Conservation (phyloP, 345 rosid genomes). For the Moricandia moricandioides region DNA sequence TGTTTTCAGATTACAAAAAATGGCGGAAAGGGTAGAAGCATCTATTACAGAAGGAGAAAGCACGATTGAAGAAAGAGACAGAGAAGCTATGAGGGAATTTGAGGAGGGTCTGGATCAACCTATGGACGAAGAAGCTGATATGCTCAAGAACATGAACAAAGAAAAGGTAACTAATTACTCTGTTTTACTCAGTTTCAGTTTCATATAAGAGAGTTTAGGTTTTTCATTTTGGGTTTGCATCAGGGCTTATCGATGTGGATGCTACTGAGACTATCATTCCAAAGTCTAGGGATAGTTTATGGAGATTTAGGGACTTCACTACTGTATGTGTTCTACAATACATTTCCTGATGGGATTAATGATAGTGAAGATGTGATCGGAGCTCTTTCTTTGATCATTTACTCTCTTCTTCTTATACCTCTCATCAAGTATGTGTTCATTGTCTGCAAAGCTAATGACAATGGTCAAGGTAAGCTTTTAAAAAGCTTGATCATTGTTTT, state of each 20-base stretch:
- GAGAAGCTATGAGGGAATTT: slow-evolving; percentile 82
- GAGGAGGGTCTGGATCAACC: slow-evolving; percentile 93
- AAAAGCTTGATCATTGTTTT: not conserved
- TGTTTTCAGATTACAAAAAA: slow-evolving; percentile 27
- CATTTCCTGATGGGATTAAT: slow-evolving; percentile 53
- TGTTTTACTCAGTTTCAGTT: not conserved
- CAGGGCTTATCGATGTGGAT: slow-evolving; percentile 49
- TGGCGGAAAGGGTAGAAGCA: slow-evolving; percentile 49
- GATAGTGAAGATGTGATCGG: slow-evolving; percentile 63
- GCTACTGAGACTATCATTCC: slow-evolving; percentile 61
- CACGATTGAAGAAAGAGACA: slow-evolving; percentile 45
- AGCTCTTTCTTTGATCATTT: slow-evolving; percentile 71
- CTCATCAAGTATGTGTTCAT: slow-evolving; percentile 73
- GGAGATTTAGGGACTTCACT: slow-evolving; percentile 86
- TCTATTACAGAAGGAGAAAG: slow-evolving; percentile 50
- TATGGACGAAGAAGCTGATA: slow-evolving; percentile 96
- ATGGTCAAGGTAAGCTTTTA: slow-evolving; percentile 55
- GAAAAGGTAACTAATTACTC: slow-evolving; percentile 57
- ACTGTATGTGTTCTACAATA: slow-evolving; percentile 69
- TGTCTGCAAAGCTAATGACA: slow-evolving; percentile 75
- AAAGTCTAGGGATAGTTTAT: slow-evolving; percentile 74
- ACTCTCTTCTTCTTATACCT: slow-evolving; percentile 67
- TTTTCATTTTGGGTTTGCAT: not conserved
- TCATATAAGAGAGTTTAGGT: not conserved
- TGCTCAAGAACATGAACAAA: slow-evolving; percentile 59